Conservation (phyloP, 2,329 filamentous ascomycete species). For the Arthrocladium fulminans region DNA sequence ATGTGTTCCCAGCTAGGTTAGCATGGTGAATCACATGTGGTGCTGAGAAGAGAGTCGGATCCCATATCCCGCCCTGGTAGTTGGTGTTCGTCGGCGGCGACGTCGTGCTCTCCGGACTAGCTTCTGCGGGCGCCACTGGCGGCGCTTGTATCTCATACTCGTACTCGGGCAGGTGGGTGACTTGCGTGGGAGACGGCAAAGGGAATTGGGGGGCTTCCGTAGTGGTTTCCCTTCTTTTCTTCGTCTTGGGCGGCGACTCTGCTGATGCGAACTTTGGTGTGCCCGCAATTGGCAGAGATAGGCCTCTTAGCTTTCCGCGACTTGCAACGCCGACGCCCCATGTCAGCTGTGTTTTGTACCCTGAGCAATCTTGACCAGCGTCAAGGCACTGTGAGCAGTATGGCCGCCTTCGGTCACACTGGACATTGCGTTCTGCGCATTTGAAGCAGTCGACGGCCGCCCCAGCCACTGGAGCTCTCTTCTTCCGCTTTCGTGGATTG, state of each 20-base stretch:
- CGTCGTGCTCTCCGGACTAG: not conserved
- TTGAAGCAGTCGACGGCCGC: slow-evolving; percentile 93
- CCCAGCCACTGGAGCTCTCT: slow-evolving; percentile 78
- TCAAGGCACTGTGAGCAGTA: slow-evolving; percentile 95
- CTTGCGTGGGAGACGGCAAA: not conserved
- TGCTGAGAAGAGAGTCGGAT: not conserved
- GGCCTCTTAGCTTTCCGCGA: slow-evolving; percentile 81
- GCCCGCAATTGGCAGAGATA: slow-evolving; percentile 60
- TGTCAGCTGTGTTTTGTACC: slow-evolving; percentile 94
- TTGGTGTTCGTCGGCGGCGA: not conserved
- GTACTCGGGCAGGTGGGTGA: not conserved
- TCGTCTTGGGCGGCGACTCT: slow-evolving; percentile 1
- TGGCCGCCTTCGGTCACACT: slow-evolving; percentile 83
- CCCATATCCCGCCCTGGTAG: not conserved
- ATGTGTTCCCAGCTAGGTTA: not conserved
- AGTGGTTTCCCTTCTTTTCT: not conserved
- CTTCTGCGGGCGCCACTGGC: not conserved
- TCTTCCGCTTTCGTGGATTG: slow-evolving; percentile 58
- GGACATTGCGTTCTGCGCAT: slow-evolving; percentile 71
- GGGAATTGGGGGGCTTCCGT: not conserved
- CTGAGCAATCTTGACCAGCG: slow-evolving; percentile 82
- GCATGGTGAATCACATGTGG: not conserved
- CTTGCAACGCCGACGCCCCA: slow-evolving; percentile 95
- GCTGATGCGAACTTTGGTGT: slow-evolving; percentile 25
- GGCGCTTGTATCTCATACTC: not conserved